phyloP scores from a whole-genome alignment of 2,329 filamentous ascomycete species.

The Fusarium dlaminii region DNA sequence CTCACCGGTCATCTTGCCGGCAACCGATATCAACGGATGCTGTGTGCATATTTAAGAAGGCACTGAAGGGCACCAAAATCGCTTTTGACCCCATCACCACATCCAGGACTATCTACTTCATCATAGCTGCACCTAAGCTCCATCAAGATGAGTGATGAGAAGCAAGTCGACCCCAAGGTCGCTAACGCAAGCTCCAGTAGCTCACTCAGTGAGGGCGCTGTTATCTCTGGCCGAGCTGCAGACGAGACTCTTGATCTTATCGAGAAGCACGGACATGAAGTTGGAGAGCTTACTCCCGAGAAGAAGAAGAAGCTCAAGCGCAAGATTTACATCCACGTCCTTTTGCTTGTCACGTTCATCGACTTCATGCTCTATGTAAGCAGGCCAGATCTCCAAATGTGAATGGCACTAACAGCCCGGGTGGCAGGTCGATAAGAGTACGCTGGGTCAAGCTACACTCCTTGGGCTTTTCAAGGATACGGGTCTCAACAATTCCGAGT shows the following conservation, averaged over 20 bases:
- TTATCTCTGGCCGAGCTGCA: not conserved
- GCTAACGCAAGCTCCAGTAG: not conserved
- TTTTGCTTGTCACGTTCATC: not conserved
- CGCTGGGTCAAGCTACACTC: not conserved
- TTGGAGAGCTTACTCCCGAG: not conserved
- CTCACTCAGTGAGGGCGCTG: not conserved
- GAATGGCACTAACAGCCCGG: rapidly evolving
- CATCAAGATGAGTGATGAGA: not conserved
- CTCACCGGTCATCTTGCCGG: not conserved
- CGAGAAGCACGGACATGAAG: not conserved
- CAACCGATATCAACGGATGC: not conserved
- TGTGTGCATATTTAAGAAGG: not conserved
- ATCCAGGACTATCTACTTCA: no score
- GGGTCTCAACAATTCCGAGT: not conserved
- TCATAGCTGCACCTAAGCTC: no score
- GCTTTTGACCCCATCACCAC: no score
- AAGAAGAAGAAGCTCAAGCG: not conserved
- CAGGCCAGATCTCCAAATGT: rapidly evolving
- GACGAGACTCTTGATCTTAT: constrained; percentile 1
- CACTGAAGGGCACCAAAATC: not conserved
- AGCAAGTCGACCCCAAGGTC: not conserved
- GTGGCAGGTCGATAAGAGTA: not conserved
- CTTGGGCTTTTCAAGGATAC: not conserved
- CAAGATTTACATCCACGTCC: constrained; percentile 1
- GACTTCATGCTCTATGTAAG: constrained; percentile 4